Base-by-base conservation (phyloP, 805 yeast species). In the Yamadazyma sp. region DNA sequence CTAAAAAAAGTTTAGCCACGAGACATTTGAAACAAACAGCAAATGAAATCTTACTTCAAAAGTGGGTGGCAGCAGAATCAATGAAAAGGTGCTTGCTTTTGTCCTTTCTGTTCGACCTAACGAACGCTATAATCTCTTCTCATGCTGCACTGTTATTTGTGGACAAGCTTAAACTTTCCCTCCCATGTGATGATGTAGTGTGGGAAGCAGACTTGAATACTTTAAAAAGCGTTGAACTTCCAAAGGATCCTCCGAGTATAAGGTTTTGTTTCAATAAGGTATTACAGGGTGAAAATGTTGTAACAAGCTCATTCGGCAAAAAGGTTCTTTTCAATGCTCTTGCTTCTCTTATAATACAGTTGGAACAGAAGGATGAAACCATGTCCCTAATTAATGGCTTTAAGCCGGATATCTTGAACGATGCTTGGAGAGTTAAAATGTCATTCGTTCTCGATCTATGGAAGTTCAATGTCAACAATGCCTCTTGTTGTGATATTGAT, bases 21-120 rank as follows among this genome's bases (percentile, higher is more conserved):
- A 16, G 20, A 3, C 16, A 10, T 11, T 16, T 15, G 12, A 21
- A 38, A 32, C 20, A 35, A 22, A 25, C 32, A n/a, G 28, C 14
- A 3, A 27, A 15, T 38, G 35, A 18, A 18, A 23, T 14, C 11
- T 22, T 31, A 10, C 23, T 29, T 7, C 12, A 36, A n/a, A 36
- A 32, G 21, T 40, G 44, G 41, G 35, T 40, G 15, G 38, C 32
- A 8, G 41, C 41, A 10, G 44, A 40, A 28, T 36, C 41, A 5
- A 31, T 40, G 38, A 40, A 40, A 19, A 12, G 44, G 18, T 36
- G 37, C 28, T 20, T 35, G 11, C 22, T 37, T 4, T 15, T 37
- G 32, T 17, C 41, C 5, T 40, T 40, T 27, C 19, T 28, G 24
- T 33, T 36, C 22, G 44, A 40, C 15, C 16, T 37, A 12, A 27